Percentiles rank a stretch among this genome's conserved stretches.
These are phyloP conservation scores for Chrysoporthe deuterocubensis DNA, from an alignment of 2,329 filamentous ascomycete genomes.

Conservation along the genomic window DNA sequence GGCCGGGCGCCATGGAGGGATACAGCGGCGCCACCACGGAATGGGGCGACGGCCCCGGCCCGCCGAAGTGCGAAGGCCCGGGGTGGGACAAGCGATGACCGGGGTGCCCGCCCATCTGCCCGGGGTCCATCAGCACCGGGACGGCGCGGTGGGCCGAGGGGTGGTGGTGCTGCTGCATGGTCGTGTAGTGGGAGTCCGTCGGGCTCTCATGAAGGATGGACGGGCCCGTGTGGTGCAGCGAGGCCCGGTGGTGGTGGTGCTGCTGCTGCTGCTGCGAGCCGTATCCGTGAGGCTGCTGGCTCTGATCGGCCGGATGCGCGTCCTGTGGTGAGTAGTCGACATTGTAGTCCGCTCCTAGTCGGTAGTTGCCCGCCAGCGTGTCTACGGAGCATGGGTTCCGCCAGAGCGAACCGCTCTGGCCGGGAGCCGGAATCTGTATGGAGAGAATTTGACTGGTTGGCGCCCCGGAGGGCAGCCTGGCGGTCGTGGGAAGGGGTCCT, in stretches of 20 bases:
- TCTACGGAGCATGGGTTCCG: slow-evolving; percentile 73
- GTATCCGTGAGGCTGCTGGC: slow-evolving; percentile 67
- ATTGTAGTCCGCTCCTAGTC: slow-evolving; percentile 71
- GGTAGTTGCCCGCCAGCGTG: slow-evolving; percentile 77
- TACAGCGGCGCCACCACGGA: slow-evolving; percentile 56
- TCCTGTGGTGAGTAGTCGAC: slow-evolving; percentile 74
- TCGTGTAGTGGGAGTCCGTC: slow-evolving; percentile 41
- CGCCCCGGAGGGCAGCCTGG: slow-evolving; percentile 57
- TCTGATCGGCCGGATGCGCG: slow-evolving; percentile 67
- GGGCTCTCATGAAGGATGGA: slow-evolving; percentile 51
- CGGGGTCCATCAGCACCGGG: slow-evolving; percentile 60
- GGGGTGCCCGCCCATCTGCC: slow-evolving; percentile 56
- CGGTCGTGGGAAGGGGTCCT: slow-evolving; percentile 37
- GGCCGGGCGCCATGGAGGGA: slow-evolving; percentile 45
- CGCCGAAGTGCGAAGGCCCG: slow-evolving; percentile 57
- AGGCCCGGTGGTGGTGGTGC: slow-evolving; percentile 46
- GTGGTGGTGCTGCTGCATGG: slow-evolving; percentile 50
- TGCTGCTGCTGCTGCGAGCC: slow-evolving; percentile 41
- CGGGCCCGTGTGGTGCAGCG: slow-evolving; percentile 53
- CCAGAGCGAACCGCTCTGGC: slow-evolving; percentile 78
- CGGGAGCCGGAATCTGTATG: slow-evolving; percentile 67
- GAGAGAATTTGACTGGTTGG: slow-evolving; percentile 60
- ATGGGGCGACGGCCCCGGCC: slow-evolving; percentile 49
- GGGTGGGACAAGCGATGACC: slow-evolving; percentile 54
- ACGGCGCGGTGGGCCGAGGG: slow-evolving; percentile 52